These are phyloP conservation scores for Phytopythium vexans DNA, from an alignment of 352 stramenopile species.

Conservation along the genomic window DNA sequence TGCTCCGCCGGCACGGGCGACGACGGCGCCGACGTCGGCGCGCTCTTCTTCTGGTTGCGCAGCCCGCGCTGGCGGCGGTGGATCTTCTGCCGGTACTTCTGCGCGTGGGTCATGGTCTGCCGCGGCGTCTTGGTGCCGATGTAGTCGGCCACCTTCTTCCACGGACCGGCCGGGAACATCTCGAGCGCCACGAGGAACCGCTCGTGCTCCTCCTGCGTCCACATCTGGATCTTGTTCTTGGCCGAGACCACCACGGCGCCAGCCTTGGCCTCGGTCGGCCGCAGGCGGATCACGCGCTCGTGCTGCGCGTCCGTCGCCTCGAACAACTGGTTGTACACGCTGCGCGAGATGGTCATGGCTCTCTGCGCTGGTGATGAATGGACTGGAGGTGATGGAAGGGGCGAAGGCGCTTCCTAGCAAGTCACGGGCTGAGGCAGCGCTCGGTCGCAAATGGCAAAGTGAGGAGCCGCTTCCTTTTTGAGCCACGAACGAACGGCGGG, in stretches of 20 bases:
- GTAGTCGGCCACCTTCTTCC: slow-evolving; percentile 84
- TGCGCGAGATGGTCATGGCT: slow-evolving; percentile 78
- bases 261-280: slow-evolving; percentile 75
- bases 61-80: slow-evolving; percentile 64
- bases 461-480: no score
- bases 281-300: slow-evolving; percentile 73
- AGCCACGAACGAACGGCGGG: no score
- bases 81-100: slow-evolving; percentile 86
- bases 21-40: slow-evolving; percentile 3
- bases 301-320: slow-evolving; percentile 47
- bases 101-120: slow-evolving; percentile 91
- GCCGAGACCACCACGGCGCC: slow-evolving; percentile 73
- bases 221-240: slow-evolving; percentile 86
- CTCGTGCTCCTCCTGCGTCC: slow-evolving; percentile 85
- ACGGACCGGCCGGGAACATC: slow-evolving; percentile 80
- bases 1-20: slow-evolving; percentile 17
- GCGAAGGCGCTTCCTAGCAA: slow-evolving; percentile 2
- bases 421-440: not conserved
- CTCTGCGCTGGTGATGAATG: slow-evolving; percentile 1
- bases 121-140: slow-evolving; percentile 87
- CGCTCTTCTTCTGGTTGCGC: slow-evolving; percentile 71
- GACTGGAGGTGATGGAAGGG: slow-evolving; percentile 4
- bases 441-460: no score
- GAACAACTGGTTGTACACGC: slow-evolving; percentile 84
- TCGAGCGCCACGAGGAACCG: slow-evolving; percentile 81